phyloP scores from a whole-genome alignment of 225 moss, liverwort and hornwort species.

The Pseudoscleropodium purum region DNA sequence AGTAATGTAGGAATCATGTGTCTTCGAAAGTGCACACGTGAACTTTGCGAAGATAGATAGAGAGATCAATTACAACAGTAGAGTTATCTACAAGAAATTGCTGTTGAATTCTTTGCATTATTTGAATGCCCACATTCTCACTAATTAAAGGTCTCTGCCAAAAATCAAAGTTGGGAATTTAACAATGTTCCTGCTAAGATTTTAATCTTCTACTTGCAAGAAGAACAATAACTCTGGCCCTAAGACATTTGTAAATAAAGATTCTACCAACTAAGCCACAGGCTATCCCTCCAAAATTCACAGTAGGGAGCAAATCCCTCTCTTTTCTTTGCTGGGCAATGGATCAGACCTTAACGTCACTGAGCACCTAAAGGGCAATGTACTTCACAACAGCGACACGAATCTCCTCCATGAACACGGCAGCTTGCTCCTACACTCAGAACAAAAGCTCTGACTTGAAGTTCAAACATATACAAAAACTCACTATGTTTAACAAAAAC shows the following conservation, averaged over 20 bases:
- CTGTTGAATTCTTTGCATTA: background rate
- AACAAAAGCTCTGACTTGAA: background rate
- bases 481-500: background rate
- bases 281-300: background rate
- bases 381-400: slow-evolving; percentile 72
- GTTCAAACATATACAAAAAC: background rate
- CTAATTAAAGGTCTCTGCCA: background rate
- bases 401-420: slow-evolving; percentile 63
- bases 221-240: too few species aligned
- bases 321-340: background rate
- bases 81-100: background rate
- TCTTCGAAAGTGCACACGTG: background rate
- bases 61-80: background rate
- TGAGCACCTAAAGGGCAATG: slow-evolving; percentile 16
- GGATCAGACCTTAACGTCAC: background rate
- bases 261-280: background rate
- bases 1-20: too few species aligned
- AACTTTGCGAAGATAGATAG: background rate
- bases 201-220: background rate
- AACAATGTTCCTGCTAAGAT: background rate
- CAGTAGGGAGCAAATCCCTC: background rate
- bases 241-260: background rate
- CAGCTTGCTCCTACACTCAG: slow-evolving; percentile 52
- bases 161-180: background rate
- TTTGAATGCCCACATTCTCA: background rate